Base-by-base conservation (phyloP, 768 basidiomycete genomes). In the Amanita molliuscula region DNA sequence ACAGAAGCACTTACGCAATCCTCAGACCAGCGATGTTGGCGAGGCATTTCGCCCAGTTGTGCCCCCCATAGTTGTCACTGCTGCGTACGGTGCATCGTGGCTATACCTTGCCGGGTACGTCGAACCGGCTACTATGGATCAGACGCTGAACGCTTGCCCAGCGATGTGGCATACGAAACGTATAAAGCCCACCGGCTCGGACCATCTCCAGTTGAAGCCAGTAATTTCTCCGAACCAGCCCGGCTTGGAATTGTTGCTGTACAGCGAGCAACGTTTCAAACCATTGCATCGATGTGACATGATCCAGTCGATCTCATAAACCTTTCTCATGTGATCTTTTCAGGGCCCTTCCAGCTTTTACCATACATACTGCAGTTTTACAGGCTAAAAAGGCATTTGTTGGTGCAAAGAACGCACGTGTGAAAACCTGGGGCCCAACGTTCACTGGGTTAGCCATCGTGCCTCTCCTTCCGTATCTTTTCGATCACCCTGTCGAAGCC, bases 1-100 rank as follows among this genome's bases (percentile, higher is more conserved):
- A 11, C 37, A 31, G 28, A 16, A 26, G 52, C 13, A 49, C 46
- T 51, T 20, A 34, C 53, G 54, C 56, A 46, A 29, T 57, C 37
- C 49, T 20, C 52, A 86, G 83, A 87, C 84, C 37, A 86, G 84
- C 66, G 87, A 88, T 59, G 68, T 89, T 21, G 88, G 88, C 41
- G 88, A 90, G 65, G 83, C 87, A 1, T 89, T 90, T 62, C 72
- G 88, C 8, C 87, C 88, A 1, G 77, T 90, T 31, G 82, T 88
- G 3, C 77, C 78, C 33, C 82, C 88, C 1, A 74, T 73, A 62
- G 53, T 84, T 13, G 87, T 92, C 10, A 77, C 76, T 3, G 83
- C 84, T 31, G 84, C 84, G 8, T 92, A 92, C 60, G 88, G 84
- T 11, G 65, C 90, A 47, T 87, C 84, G 0, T 89, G 88, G 87